Percentiles rank a stretch among this genome's conserved stretches.
Evolutionary conservation across 2,329 filamentous ascomycete species (phyloP).

Genomic region (Ophiostoma tasmaniense): DNA sequence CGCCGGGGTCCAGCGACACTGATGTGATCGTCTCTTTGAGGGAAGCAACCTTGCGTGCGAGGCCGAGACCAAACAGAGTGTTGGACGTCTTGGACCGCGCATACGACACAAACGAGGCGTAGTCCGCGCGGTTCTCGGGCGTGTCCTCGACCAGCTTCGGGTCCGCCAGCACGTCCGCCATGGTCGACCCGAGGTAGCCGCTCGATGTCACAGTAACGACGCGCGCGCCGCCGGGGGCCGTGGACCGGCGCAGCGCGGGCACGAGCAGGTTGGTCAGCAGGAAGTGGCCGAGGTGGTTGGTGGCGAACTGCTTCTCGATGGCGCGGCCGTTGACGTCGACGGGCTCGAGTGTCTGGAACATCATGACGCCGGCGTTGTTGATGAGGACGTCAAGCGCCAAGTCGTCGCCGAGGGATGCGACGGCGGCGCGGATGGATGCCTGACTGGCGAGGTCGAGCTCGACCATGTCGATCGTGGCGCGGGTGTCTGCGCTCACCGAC

Average conservation of each 20-base stretch:
- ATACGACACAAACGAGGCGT: conserved; percentile 35
- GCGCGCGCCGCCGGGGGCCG: conserved; percentile 26
- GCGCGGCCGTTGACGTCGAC: conserved; percentile 23
- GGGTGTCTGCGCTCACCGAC: conserved; percentile 21
- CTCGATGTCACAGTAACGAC: conserved; percentile 37
- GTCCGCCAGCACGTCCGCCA: conserved; percentile 36
- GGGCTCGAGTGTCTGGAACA: conserved; percentile 26
- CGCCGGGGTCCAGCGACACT: conserved; percentile 37
- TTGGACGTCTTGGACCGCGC: conserved; percentile 45
- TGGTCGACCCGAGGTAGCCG: conserved; percentile 33
- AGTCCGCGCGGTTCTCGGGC: conserved; percentile 18
- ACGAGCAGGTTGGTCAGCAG: conserved; percentile 40
- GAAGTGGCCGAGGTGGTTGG: conserved; percentile 45
- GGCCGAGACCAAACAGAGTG: conserved; percentile 35
- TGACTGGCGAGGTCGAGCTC: conserved; percentile 32
- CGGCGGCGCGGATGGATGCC: conserved; percentile 30
- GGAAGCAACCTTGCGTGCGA: conserved; percentile 30
- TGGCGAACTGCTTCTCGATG: conserved; percentile 36
- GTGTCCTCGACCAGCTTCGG: conserved; percentile 34
- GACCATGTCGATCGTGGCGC: conserved; percentile 27
- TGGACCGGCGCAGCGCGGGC: conserved; percentile 31
- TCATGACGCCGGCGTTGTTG: conserved; percentile 35
- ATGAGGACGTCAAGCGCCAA: conserved; percentile 31
- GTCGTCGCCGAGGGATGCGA: conserved; percentile 26
- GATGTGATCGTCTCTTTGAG: conserved; percentile 29